Evolutionary conservation across 495 filamentous ascomycete genomes (phyloP), one percentile per base, ranked within the genome.

Genomic region (Xylaria palmicola): DNA sequence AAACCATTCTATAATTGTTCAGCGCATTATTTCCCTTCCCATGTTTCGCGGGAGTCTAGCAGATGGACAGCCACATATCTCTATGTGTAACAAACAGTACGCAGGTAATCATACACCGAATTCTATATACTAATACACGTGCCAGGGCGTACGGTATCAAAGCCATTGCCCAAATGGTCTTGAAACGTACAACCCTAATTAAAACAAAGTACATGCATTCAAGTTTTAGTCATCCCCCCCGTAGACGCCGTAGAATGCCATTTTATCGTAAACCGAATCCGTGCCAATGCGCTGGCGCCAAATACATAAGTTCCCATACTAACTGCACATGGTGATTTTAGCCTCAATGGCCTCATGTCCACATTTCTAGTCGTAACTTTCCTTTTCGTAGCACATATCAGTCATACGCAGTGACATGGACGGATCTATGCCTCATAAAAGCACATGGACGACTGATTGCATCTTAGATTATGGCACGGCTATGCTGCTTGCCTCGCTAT

Each of bases 401-500:
- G 41, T 32, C 3, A 58, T 43, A 26, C 6, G 57, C 26, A n/a
- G 8, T 36, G 8, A 45, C 26, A 53, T 44, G 58, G 17, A 36
- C 30, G 26, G 24, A 40, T 43, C 52, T 26, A 44, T 40, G 37
- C 36, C 34, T 30, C 40, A 29, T 26, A 10, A 20, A 9, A 9
- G 22, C 30, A 5, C 4, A 15, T 49, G 20, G 43, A n/a, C 20
- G 29, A 48, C 36, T 24, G 17, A 10, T 32, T 32, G 47, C 47
- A 22, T 41, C 45, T n/a, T 22, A 10, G 7, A 7, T 26, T 34
- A n/a, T 12, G 15, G n/a, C 17, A 30, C 10, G 32, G 7, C 60
- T 65, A 69, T 53, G 61, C 50, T 45, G 65, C 51, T 49, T 72
- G 75, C 51, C 71, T 65, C 30, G 71, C 74, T 34, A 77, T 64